phyloP scores from a whole-genome alignment of 352 stramenopile genomes.

The Hyaloperonospora brassicae region DNA sequence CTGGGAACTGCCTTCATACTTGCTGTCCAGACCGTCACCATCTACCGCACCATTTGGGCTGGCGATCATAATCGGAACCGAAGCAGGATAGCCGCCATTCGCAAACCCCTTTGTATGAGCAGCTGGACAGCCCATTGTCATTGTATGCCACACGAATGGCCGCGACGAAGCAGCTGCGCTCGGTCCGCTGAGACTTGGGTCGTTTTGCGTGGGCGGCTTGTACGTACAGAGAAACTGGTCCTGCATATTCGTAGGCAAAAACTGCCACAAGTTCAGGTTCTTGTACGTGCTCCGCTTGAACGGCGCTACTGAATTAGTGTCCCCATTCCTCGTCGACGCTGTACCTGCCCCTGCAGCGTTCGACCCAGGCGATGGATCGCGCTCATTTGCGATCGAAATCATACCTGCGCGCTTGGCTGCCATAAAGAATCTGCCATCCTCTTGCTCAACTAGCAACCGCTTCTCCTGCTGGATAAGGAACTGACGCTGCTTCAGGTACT shows the following conservation, averaged over 20 bases:
- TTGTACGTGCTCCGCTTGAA: constrained; percentile 86
- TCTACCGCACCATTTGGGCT: constrained; percentile 23
- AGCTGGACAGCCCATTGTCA: constrained; percentile 79
- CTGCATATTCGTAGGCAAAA: constrained; percentile 81
- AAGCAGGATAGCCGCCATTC: constrained; percentile 47
- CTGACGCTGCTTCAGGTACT: constrained; percentile 68
- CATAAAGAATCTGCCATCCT: constrained; percentile 37
- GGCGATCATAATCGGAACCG: constrained; percentile 11
- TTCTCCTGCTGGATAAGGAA: constrained; percentile 76
- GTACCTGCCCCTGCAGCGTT: constrained; percentile 11
- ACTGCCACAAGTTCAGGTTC: constrained; percentile 69
- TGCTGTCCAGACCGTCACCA: constrained; percentile 29
- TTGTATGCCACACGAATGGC: constrained; percentile 73
- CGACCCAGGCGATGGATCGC: constrained; percentile 13
- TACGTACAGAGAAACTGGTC: constrained; percentile 66
- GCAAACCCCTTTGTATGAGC: constrained; percentile 78
- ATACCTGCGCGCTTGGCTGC: constrained; percentile 22
- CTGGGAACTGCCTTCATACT: constrained; percentile 13
- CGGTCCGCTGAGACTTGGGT: constrained; percentile 10
- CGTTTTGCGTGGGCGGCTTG: constrained; percentile 24
- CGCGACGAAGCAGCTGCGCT: constrained; percentile 17
- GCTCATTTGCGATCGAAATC: constrained; percentile 14
- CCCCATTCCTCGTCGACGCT: constrained; percentile 9
- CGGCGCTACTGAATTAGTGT: constrained; percentile 36
- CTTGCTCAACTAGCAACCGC: constrained; percentile 44